Conservation (phyloP, 2,329 filamentous ascomycete genomes). For the Trichoderma lentiforme region DNA sequence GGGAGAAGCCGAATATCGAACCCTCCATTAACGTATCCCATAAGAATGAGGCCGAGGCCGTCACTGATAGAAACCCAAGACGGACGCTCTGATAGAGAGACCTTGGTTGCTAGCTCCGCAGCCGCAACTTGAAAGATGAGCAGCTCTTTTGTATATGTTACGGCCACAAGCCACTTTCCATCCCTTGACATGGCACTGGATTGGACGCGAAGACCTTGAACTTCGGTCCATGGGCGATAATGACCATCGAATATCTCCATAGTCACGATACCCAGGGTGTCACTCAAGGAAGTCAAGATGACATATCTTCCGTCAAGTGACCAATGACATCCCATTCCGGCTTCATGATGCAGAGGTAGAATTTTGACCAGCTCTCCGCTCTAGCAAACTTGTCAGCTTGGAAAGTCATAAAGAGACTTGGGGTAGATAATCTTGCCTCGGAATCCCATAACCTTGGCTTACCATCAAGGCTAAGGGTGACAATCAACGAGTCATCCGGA, state of each 20-base stretch:
- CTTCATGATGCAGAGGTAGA: neutral
- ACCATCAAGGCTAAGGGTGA: neutral
- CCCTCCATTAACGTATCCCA: neutral
- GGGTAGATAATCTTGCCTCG: neutral
- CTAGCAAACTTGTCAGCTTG: neutral
- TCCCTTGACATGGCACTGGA: neutral
- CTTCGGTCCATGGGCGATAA: neutral
- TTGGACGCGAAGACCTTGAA: neutral
- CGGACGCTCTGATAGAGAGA: neutral
- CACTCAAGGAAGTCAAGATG: neutral
- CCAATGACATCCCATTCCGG: neutral
- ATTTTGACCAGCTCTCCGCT: neutral
- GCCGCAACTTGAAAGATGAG: neutral
- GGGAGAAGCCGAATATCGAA: neutral
- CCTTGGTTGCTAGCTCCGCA: neutral
- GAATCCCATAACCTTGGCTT: neutral
- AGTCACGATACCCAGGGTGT: neutral
- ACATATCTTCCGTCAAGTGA: neutral
- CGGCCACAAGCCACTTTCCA: neutral
- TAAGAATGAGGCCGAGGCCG: neutral
- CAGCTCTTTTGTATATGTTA: neutral
- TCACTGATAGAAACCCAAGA: neutral
- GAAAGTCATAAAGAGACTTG: neutral
- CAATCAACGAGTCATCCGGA: neutral
- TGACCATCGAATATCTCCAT: neutral